A percentile compares a stretch with the other conserved stretches of the same genome.
These are phyloP conservation scores for Quillaja saponaria DNA, from an alignment of 306 rosid species.

Conservation along the genomic window DNA sequence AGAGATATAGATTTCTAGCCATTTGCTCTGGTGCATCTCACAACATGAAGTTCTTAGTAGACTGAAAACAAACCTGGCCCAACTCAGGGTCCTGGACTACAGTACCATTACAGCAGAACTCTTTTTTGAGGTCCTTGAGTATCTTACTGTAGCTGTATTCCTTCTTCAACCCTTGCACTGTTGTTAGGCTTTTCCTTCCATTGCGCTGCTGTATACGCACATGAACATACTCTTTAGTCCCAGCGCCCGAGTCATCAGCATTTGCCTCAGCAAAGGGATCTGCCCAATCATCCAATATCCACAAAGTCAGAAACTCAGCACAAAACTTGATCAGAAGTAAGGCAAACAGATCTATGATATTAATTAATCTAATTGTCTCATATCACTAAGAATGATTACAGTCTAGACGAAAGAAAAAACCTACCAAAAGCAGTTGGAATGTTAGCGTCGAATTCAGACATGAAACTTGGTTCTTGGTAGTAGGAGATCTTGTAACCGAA, in stretches of 20 bases:
- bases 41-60: neutral
- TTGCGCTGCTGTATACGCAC: slow-evolving; percentile 57
- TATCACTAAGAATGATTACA: neutral
- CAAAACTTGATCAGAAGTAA: neutral
- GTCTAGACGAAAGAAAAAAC: slow-evolving; percentile 12
- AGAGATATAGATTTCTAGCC: too few relatives aligned
- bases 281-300: slow-evolving; percentile 23
- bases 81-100: slow-evolving; percentile 61
- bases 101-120: slow-evolving; percentile 61
- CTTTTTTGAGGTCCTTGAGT: slow-evolving; percentile 59
- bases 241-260: slow-evolving; percentile 62
- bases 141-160: slow-evolving; percentile 56
- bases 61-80: slow-evolving; percentile 50
- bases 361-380: neutral
- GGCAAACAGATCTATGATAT: neutral
- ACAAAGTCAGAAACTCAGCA: slow-evolving; percentile 8
- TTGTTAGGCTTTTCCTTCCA: slow-evolving; percentile 62
- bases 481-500: neutral
- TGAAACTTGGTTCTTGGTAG: slow-evolving; percentile 46
- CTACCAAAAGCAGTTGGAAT: slow-evolving; percentile 50
- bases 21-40: neutral
- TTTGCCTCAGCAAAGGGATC: slow-evolving; percentile 68
- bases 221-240: slow-evolving; percentile 57
- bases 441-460: slow-evolving; percentile 49
- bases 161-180: slow-evolving; percentile 58